Evolutionary conservation across 306 rosid genomes (phyloP).

Genomic region (Senna siamea): DNA sequence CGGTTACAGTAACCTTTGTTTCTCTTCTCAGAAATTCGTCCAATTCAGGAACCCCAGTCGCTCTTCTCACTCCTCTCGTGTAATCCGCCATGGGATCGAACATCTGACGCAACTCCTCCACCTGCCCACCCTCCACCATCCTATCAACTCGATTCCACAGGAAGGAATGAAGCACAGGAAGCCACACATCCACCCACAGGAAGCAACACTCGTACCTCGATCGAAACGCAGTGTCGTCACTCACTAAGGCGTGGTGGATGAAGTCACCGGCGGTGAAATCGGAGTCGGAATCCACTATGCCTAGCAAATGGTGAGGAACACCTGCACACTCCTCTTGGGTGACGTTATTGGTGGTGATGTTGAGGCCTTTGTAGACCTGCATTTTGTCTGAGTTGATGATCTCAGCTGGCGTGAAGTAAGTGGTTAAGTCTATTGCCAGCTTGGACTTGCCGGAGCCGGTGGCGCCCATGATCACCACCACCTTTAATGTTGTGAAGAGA

Average conservation of each 20-base stretch:
- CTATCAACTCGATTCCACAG: conserved; percentile 45
- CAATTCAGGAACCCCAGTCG: conserved; percentile 54
- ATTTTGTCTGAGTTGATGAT: conserved; percentile 80
- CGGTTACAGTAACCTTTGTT: too few relatives aligned
- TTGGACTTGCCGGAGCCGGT: conserved; percentile 83
- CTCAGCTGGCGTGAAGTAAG: conserved; percentile 53
- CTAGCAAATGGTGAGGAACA: conserved; percentile 72
- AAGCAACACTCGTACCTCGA: conserved; percentile 42
- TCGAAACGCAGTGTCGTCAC: conserved; percentile 32
- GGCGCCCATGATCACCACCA: conserved; percentile 71
- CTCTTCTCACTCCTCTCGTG: conserved; percentile 41
- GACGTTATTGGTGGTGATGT: conserved; percentile 71
- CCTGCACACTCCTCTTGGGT: conserved; percentile 61
- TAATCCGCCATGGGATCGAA: conserved; percentile 34
- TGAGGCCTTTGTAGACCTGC: conserved; percentile 71
- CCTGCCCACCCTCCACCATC: conserved; percentile 44
- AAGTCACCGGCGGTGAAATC: conserved; percentile 53
- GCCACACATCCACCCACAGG: conserved; percentile 49
- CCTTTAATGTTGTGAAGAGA: too few relatives aligned
- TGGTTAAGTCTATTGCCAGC: conserved; percentile 70
- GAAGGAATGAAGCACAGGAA: conserved; percentile 44
- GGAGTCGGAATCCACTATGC: conserved; percentile 7
- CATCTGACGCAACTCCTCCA: conserved; percentile 37
- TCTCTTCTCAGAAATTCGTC: conserved; percentile 32
- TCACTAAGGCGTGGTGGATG: conserved; percentile 47